Evolutionary conservation across 2,329 filamentous ascomycete species (phyloP), one percentile per base, ranked within the genome.

Genomic region (Colletotrichum endophyticum): DNA sequence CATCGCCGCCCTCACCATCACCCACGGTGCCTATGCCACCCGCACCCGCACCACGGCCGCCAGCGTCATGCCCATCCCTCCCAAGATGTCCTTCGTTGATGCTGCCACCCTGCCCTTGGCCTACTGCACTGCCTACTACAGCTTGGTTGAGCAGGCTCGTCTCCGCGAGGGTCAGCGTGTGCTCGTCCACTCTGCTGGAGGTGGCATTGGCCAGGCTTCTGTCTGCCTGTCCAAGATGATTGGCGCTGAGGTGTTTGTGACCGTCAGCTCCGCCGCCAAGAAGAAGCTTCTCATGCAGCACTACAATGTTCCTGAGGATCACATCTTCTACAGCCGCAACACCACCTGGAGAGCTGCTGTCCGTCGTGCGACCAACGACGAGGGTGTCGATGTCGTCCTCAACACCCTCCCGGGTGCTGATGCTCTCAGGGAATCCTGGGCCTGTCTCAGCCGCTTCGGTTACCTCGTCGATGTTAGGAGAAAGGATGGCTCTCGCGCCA

Each of bases 391-490:
- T 25, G 77, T 85, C 0, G 81, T 86, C 1, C 66, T 87, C 8
- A 86, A 89, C 80, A 88, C 87, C 0, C 81, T 89, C 0, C 81
- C 89, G 1, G 79, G 84, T 3, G 88, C 87, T 1, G 87, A 89
- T 19, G 79, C 82, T 2, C 79, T 88, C 4, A 82, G 83, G 5
- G 85, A 86, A 56, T 86, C 87, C 0, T 89, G 85, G 86, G 82
- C 83, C 5, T 87, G 85, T 66, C 80, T 90, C 22, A 85, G 85
- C 61, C 82, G 82, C 19, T 88, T 87, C 77, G 88, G 87, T 2
- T 83, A 85, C 5, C 88, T 90, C 62, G 79, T 90, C 6, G 88
- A 90, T 70, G 84, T 89, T 36, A 84, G 86, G 9, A 84, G 82
- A 73, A 79, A 83, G 57, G 86, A 87, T 56, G 81, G 85, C n/a